Percentiles rank a stretch among this genome's conserved stretches.
Conservation (phyloP, 139 green algal species). For the Axilococcus clingmanii region DNA sequence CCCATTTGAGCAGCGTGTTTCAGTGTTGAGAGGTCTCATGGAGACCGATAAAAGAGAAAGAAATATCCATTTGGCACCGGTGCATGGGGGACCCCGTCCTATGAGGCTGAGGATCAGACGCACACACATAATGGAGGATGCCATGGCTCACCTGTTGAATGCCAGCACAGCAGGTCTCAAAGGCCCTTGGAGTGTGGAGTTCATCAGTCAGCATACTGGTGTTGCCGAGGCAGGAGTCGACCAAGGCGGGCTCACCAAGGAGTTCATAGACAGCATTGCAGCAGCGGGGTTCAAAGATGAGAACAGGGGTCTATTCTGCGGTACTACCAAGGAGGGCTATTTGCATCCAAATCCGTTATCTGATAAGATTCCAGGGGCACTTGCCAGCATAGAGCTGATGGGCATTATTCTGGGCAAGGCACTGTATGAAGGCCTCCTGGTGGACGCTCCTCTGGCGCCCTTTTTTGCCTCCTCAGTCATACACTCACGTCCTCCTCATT, state of each 20-base stretch:
- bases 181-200: slow-evolving; percentile 51
- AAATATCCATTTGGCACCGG: slow-evolving; percentile 21
- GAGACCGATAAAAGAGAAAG: slow-evolving; percentile 38
- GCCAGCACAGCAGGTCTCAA: slow-evolving; percentile 27
- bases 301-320: slow-evolving; percentile 9
- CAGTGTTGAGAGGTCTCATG: slow-evolving; percentile 52
- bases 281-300: slow-evolving; percentile 5
- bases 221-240: slow-evolving; percentile 69
- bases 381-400: slow-evolving; percentile 23
- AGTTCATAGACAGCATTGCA: slow-evolving; percentile 56
- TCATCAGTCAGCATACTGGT: slow-evolving; percentile 50
- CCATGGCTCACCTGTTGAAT: slow-evolving; percentile 20
- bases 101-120: slow-evolving; percentile 28
- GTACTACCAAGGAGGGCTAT: slow-evolving; percentile 47
- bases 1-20: slow-evolving; percentile 52
- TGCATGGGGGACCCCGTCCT: slow-evolving; percentile 33
- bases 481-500: slow-evolving; percentile 36
- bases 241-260: slow-evolving; percentile 73
- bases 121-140: slow-evolving; percentile 43
- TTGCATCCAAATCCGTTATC: slow-evolving; percentile 30
- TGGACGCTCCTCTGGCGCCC: slow-evolving; percentile 59
- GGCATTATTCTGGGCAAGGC: slow-evolving; percentile 30
- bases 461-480: slow-evolving; percentile 66
- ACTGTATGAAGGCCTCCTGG: slow-evolving; percentile 69
- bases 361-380: slow-evolving; percentile 25